Evolutionary conservation across 2,329 filamentous ascomycete species (phyloP).

Genomic region (Stachybotrys echinatus): DNA sequence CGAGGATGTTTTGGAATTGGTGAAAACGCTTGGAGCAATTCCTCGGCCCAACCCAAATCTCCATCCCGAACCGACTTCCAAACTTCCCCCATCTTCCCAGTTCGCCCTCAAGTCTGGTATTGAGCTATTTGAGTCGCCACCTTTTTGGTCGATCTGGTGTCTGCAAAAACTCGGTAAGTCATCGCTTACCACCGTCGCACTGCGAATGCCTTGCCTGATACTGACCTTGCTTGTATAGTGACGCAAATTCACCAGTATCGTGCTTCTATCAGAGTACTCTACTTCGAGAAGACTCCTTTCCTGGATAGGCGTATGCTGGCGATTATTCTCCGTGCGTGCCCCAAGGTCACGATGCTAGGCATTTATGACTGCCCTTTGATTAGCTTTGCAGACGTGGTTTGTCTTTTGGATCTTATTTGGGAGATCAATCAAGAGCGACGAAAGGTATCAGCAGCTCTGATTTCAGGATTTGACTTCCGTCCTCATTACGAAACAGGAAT

Average conservation of each 20-base stretch:
- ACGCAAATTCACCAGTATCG: conserved; percentile 11
- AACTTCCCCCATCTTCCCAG: neutral
- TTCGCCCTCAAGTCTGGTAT: neutral
- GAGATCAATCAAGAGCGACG: conserved; percentile 24
- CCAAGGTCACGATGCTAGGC: conserved; percentile 24
- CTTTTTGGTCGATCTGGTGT: neutral
- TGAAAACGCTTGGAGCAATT: neutral
- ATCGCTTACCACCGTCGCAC: neutral
- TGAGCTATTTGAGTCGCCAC: neutral
- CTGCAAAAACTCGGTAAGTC: conserved; percentile 14
- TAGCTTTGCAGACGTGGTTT: conserved; percentile 28
- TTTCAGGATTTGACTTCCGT: conserved; percentile 26
- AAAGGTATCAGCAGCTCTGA: conserved; percentile 2
- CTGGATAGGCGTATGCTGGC: conserved; percentile 28
- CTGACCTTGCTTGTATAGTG: no score
- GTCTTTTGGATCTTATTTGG: conserved; percentile 27
- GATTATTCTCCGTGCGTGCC: conserved; percentile 26
- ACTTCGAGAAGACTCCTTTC: conserved; percentile 22
- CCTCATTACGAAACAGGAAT: conserved; percentile 24
- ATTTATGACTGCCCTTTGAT: conserved; percentile 31
- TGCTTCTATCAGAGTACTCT: conserved; percentile 15
- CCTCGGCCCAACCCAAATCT: no score
- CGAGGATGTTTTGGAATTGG: neutral
- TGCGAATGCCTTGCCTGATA: no score
- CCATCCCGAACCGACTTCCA: neutral